phyloP scores from a whole-genome alignment of 2,329 filamentous ascomycete species.

The Fusarium sp. region DNA sequence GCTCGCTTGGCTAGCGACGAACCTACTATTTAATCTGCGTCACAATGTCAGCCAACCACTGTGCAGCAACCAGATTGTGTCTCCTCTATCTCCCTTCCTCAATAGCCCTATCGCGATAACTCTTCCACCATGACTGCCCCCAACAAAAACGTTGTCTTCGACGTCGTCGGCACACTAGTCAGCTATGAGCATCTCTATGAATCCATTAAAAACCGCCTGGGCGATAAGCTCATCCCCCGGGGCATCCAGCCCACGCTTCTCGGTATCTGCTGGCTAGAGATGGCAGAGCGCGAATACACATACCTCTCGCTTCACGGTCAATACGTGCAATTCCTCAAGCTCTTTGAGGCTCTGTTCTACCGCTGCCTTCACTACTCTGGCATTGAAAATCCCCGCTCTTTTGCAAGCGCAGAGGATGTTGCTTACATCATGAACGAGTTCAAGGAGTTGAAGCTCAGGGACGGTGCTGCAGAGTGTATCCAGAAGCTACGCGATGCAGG shows the following conservation, averaged over 20 bases:
- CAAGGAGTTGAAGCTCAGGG: not conserved
- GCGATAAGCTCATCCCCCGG: not conserved
- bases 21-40: not conserved
- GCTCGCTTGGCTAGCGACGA: too few species aligned
- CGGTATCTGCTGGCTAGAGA: not conserved
- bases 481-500: not conserved
- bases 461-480: not conserved
- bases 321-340: not conserved
- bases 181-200: not conserved
- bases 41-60: not conserved
- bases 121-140: not conserved
- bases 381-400: not conserved
- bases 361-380: not conserved
- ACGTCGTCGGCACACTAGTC: not conserved
- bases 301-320: not conserved
- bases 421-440: not conserved
- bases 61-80: not conserved
- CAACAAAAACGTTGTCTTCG: slow-evolving; percentile 1
- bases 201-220: not conserved
- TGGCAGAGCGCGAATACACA: not conserved
- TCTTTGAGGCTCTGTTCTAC: not conserved
- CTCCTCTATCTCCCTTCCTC: not conserved
- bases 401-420: not conserved
- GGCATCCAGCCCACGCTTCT: not conserved
- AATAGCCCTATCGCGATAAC: not conserved